Conservation (phyloP, 2,329 filamentous ascomycete species). For the Corinectria fuckeliana region DNA sequence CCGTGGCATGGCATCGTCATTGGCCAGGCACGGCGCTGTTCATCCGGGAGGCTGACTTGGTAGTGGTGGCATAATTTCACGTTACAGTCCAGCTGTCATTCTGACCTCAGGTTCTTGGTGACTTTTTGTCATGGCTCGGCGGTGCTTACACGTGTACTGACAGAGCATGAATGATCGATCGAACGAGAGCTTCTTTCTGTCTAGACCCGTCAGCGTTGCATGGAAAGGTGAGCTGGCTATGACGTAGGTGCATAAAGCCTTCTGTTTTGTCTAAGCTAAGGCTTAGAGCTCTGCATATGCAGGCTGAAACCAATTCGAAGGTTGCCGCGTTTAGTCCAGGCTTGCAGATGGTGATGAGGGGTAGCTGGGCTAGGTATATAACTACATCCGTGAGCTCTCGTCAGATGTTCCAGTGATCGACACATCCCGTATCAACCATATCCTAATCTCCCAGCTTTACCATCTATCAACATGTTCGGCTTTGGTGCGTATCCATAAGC, state of each 20-base stretch:
- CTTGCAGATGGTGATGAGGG: neutral
- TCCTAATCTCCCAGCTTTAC: neutral
- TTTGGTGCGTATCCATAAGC: constrained; percentile 14
- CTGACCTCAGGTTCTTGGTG: neutral
- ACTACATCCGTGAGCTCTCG: neutral
- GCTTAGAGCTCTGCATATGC: neutral
- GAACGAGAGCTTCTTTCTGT: no score
- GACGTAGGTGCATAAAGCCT: neutral
- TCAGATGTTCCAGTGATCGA: no score
- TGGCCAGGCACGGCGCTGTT: constrained; percentile 2
- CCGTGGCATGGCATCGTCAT: neutral
- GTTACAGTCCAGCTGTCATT: neutral
- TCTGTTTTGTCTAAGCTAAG: neutral
- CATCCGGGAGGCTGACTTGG: neutral
- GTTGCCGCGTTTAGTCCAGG: neutral
- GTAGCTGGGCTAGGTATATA: neutral
- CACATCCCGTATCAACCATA: neutral
- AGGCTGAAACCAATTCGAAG: neutral
- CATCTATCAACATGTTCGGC: constrained; percentile 14
- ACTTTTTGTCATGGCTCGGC: neutral
- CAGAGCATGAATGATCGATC: no score
- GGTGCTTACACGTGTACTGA: neutral
- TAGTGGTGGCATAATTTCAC: neutral
- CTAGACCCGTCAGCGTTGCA: neutral
- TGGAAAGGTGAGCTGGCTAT: neutral